Percentiles rank a stretch among this genome's conserved stretches.
Conservation (phyloP, 1,284 basidiomycete species). For the Ceratobasidium sp. region DNA sequence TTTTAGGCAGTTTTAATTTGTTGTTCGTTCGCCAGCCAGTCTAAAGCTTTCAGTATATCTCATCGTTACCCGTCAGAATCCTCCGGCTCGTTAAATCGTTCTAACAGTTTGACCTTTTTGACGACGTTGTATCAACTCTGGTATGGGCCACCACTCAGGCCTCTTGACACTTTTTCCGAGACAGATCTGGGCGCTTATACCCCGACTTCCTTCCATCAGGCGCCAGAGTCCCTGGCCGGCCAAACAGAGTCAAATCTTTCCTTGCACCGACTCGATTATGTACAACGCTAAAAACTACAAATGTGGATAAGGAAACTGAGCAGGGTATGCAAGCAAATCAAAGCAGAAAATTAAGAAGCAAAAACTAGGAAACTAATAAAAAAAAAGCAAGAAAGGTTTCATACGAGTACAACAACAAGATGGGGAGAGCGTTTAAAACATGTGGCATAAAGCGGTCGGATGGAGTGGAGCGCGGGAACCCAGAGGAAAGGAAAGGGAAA, state of each 20-base stretch:
- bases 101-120: too few species aligned
- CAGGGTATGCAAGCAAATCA: conserved; percentile 6
- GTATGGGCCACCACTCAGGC: too few species aligned
- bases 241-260: neutral
- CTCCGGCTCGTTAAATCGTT: too few species aligned
- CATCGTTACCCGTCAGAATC: too few species aligned
- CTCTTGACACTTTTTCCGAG: too few species aligned
- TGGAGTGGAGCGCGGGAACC: conserved; percentile 7
- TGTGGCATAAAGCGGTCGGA: neutral
- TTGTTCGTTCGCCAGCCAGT: too few species aligned
- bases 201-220: too few species aligned
- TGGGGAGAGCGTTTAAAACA: neutral
- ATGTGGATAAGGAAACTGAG: conserved; percentile 15
- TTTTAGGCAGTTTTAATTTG: too few species aligned
- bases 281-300: conserved; percentile 32
- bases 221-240: neutral
- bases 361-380: neutral
- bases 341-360: neutral
- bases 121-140: too few species aligned
- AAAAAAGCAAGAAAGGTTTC: conserved; percentile 5
- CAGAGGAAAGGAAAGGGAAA: neutral
- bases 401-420: conserved; percentile 32
- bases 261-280: conserved; percentile 19
- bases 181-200: too few species aligned
- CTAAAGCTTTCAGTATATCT: too few species aligned